These are phyloP conservation scores for Pleurotus giganteus DNA, from an alignment of 768 basidiomycete genomes.

Conservation along the genomic window DNA sequence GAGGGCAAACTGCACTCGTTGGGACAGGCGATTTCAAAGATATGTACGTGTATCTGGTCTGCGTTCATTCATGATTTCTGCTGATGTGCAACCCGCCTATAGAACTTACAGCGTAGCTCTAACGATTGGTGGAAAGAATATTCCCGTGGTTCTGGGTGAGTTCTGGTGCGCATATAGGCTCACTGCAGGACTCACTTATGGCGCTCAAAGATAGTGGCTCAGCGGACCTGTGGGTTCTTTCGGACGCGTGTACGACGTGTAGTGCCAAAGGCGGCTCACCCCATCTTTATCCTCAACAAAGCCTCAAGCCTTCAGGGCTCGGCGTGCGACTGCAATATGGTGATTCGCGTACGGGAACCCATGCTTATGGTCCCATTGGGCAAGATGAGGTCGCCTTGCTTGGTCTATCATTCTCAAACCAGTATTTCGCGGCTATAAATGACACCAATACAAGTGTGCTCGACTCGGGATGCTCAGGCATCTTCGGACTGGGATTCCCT, in stretches of 20 bases:
- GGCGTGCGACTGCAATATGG: conserved; percentile 60
- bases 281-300: conserved; percentile 49
- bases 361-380: conserved; percentile 63
- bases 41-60: conserved; percentile 1
- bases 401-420: conserved; percentile 44
- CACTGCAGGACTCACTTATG: background rate
- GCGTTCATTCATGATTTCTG: background rate
- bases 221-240: conserved; percentile 73
- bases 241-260: conserved; percentile 50
- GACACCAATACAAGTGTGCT: conserved; percentile 64
- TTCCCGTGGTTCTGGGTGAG: conserved; percentile 63
- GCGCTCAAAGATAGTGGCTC: conserved; percentile 64
- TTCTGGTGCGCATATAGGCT: background rate
- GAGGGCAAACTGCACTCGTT: background rate
- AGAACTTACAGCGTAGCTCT: conserved; percentile 68
- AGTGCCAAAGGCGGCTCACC: conserved; percentile 27
- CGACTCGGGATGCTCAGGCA: conserved; percentile 57
- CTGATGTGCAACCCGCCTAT: conserved; percentile 2
- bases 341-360: conserved; percentile 69
- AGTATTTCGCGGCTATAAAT: conserved; percentile 67
- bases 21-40: conserved; percentile 11
- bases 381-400: conserved; percentile 55
- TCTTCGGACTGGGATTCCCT: conserved; percentile 76
- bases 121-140: conserved; percentile 47
- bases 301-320: conserved; percentile 45